A percentile compares a stretch with the other conserved stretches of the same genome.
These are phyloP conservation scores for Lobulomyces angularis DNA, from an alignment of 192 early-diverging fungal species.

Conservation along the genomic window DNA sequence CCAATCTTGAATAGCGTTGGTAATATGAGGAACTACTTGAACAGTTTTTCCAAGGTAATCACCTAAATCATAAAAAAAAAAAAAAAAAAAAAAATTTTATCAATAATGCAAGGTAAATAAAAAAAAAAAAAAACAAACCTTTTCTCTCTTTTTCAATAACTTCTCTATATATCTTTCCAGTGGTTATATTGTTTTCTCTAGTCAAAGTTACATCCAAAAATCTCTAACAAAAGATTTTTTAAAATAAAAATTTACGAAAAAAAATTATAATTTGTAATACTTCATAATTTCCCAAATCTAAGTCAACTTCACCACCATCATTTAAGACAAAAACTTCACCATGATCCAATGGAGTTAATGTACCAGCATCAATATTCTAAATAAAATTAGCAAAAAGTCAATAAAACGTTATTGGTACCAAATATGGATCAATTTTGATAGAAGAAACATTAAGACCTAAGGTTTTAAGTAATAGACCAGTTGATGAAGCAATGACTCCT, in stretches of 20 bases:
- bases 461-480: constrained; percentile 87
- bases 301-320: constrained; percentile 97
- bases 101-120: constrained; percentile 1
- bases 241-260: too few relatives aligned
- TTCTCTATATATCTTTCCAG: constrained; percentile 92
- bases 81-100: constrained; percentile 6
- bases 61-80: constrained; percentile 52
- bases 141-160: constrained; percentile 82
- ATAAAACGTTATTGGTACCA: too few relatives aligned
- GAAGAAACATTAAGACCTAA: constrained; percentile 85
- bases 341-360: constrained; percentile 92
- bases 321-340: constrained; percentile 97
- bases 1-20: constrained; percentile 96
- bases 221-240: too few relatives aligned
- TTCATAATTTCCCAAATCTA: constrained; percentile 99
- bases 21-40: constrained; percentile 97
- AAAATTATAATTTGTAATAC: too few relatives aligned
- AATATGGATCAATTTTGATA: constrained; percentile 99
- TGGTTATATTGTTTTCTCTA: constrained; percentile 97
- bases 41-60: constrained; percentile 98
- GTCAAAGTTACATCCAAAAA: constrained; percentile 89
- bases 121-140: neutral
- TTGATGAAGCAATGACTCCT: constrained; percentile 96
- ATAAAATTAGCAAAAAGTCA: too few relatives aligned
- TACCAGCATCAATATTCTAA: constrained; percentile 98